phyloP scores from a whole-genome alignment of 306 rosid genomes.

The Prunus fruticosa region DNA sequence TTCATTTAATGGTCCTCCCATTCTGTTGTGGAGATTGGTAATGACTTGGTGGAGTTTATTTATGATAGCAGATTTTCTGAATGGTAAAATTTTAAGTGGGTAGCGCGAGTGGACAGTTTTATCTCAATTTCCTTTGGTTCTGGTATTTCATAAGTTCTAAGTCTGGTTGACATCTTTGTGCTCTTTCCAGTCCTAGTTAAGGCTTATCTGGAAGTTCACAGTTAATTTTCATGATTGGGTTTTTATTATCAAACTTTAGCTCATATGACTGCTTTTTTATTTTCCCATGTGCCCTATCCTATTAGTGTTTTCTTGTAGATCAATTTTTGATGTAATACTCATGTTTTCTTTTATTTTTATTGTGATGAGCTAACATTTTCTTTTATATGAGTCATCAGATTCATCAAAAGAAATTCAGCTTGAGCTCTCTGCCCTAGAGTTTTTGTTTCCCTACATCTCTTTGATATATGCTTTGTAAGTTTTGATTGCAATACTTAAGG shows the following conservation, averaged over 20 bases:
- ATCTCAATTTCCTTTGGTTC: neutral
- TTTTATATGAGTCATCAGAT: constrained; percentile 69
- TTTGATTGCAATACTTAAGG: constrained; percentile 39
- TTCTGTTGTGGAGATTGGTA: constrained; percentile 26
- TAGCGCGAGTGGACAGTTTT: neutral
- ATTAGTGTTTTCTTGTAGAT: neutral
- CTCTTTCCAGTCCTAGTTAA: neutral
- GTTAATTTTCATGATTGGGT: neutral
- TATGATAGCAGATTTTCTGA: neutral
- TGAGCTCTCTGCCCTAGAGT: constrained; percentile 89
- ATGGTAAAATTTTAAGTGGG: neutral
- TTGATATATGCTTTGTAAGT: constrained; percentile 81
- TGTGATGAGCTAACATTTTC: constrained; percentile 64
- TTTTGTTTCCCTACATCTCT: constrained; percentile 79
- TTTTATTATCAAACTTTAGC: neutral
- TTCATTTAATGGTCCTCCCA: constrained; percentile 29
- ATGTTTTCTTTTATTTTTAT: constrained; percentile 27
- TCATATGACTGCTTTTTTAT: neutral
- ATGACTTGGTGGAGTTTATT: constrained; percentile 16
- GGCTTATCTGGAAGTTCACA: neutral
- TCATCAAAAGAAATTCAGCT: constrained; percentile 80
- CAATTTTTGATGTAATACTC: constrained; percentile 22
- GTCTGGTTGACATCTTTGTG: neutral
- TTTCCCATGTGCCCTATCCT: neutral
- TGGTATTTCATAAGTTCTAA: neutral